Conservation (phyloP, 257 asterid species). For the Solanum clarkiae region DNA sequence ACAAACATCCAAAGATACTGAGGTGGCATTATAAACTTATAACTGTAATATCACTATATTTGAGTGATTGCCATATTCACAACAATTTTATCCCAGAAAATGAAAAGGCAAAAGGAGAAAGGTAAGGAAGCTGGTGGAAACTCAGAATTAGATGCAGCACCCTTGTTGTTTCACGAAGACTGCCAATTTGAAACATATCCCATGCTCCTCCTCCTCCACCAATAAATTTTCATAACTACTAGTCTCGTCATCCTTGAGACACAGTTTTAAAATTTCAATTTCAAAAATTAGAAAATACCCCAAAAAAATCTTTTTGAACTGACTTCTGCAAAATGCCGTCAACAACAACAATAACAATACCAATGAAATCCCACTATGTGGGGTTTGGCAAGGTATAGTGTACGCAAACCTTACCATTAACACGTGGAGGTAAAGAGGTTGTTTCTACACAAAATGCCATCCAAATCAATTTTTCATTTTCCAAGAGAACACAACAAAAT, state of each 20-base stretch:
- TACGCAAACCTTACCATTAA: no score
- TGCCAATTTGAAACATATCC: background rate
- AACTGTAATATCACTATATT: background rate
- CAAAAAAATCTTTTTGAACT: background rate
- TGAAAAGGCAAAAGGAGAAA: background rate
- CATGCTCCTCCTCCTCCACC: background rate
- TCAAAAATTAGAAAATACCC: background rate
- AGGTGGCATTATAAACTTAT: background rate
- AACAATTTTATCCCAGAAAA: background rate
- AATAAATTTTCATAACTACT: background rate
- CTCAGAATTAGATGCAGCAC: background rate
- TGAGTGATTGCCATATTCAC: background rate
- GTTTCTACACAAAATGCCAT: background rate
- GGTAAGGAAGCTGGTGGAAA: background rate
- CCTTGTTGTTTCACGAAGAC: background rate
- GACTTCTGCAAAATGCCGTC: background rate
- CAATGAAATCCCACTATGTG: no score
- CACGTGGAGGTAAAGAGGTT: no score
- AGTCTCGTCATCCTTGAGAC: background rate
- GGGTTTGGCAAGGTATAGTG: no score
- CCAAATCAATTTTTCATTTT: background rate
- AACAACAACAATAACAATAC: no score
- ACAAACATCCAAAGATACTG: background rate
- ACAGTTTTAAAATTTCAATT: background rate
- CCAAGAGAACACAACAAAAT: background rate